A percentile compares a stretch with the other conserved stretches of the same genome.
Evolutionary conservation across 179 eudicot species (phyloP).

Genomic region (Sideroxylon spinosum): DNA sequence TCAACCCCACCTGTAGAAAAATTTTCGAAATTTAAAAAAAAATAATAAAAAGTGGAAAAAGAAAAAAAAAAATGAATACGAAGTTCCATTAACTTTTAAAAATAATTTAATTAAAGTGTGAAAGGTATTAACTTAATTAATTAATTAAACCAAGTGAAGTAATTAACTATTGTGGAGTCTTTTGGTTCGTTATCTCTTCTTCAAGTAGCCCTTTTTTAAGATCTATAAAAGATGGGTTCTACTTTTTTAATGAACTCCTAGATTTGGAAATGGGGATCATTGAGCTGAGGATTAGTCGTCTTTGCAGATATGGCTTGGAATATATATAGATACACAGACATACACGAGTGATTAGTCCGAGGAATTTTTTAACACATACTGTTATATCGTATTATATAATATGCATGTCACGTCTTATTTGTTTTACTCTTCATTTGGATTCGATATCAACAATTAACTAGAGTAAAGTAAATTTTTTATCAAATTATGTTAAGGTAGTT

Average conservation of each 20-base stretch:
- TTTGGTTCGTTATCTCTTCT: constrained; percentile 17
- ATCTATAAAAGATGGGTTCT: constrained; percentile 5
- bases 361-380: too few species aligned
- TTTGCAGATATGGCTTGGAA: background rate
- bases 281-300: background rate
- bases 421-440: too few species aligned
- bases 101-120: background rate
- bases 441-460: too few species aligned
- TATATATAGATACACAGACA: too few species aligned
- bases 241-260: background rate
- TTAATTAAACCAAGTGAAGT: background rate
- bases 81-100: background rate
- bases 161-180: background rate
- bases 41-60: background rate
- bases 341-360: too few species aligned
- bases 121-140: background rate
- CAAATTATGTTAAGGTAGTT: too few species aligned
- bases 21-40: background rate
- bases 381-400: too few species aligned
- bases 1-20: background rate
- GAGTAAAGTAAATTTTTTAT: too few species aligned
- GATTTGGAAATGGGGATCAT: background rate
- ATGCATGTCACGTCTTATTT: too few species aligned
- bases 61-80: background rate
- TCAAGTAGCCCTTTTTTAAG: background rate